Percentiles rank a stretch among this genome's conserved stretches.
Conservation (phyloP, 2,329 filamentous ascomycete genomes). For the Pseudogymnoascus verrucosus region DNA sequence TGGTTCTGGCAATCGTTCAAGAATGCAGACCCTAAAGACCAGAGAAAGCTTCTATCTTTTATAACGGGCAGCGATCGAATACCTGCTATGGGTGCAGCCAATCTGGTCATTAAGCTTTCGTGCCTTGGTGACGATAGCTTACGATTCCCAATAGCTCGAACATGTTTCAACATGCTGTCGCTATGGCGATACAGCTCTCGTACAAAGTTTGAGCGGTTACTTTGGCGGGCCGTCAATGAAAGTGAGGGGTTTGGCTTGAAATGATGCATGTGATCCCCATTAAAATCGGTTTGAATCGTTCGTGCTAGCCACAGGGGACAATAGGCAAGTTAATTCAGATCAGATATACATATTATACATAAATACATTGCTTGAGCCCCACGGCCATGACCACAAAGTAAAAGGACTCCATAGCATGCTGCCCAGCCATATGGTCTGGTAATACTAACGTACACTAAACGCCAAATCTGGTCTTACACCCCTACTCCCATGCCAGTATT, state of each 20-base stretch:
- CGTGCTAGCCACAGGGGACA: background rate
- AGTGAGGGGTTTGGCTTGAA: conserved; percentile 91
- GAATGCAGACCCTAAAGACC: conserved; percentile 54
- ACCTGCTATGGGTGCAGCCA: conserved; percentile 77
- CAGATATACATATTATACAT: conserved; percentile 2
- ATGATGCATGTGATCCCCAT: conserved; percentile 30
- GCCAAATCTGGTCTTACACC: conserved; percentile 2
- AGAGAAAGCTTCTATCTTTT: conserved; percentile 74
- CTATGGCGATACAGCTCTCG: conserved; percentile 64
- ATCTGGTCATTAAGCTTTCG: conserved; percentile 65
- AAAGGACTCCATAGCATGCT: conserved; percentile 9
- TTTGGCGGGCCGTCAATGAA: conserved; percentile 82
- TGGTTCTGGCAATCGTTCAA: conserved; percentile 90
- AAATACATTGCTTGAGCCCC: background rate
- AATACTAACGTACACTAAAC: conserved; percentile 10
- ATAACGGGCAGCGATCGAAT: conserved; percentile 88
- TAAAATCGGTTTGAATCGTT: background rate
- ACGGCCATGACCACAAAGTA: conserved; percentile 9
- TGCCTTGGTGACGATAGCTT: conserved; percentile 67
- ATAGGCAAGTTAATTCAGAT: background rate
- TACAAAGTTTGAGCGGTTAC: conserved; percentile 58
- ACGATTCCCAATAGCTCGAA: conserved; percentile 76
- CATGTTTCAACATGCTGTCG: conserved; percentile 81
- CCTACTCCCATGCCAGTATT: conserved; percentile 1
- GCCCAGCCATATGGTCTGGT: background rate